phyloP scores from a whole-genome alignment of 176 grass and related monocot species.

The Pharus latifolius region DNA sequence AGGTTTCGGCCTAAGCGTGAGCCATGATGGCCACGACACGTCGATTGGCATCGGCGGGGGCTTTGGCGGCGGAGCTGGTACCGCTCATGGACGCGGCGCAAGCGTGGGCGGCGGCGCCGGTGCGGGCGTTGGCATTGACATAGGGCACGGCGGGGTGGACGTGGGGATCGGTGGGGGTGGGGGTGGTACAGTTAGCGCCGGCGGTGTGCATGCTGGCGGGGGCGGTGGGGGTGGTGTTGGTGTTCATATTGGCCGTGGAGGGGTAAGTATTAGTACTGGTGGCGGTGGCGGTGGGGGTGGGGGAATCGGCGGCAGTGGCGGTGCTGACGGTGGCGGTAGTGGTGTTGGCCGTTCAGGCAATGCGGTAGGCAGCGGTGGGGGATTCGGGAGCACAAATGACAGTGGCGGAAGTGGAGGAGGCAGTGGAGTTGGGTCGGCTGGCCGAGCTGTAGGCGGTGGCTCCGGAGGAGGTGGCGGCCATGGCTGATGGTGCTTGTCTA shows the following conservation, averaged over 20 bases:
- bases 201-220: conserved; percentile 1
- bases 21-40: conserved; percentile 17
- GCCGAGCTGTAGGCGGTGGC: not conserved
- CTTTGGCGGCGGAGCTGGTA: conserved; percentile 30
- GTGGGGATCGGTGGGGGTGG: conserved; percentile 33
- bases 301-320: not conserved
- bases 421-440: not conserved
- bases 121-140: conserved; percentile 23
- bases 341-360: conserved; percentile 3
- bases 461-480: conserved; percentile 9
- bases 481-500: not conserved
- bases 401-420: not conserved
- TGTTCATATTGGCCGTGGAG: conserved; percentile 26
- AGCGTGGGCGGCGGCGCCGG: conserved; percentile 15
- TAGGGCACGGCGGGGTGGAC: conserved; percentile 19
- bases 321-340: not conserved
- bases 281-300: not conserved
- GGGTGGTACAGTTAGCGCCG: conserved; percentile 15
- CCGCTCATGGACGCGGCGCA: conserved; percentile 6
- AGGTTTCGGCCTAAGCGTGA: conserved; percentile 35
- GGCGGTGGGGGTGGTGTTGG: conserved; percentile 12
- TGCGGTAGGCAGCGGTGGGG: not conserved
- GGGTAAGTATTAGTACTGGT: not conserved
- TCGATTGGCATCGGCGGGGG: conserved; percentile 26
- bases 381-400: not conserved